Conservation (phyloP, 1,284 basidiomycete genomes). For the Wolfiporia cocos region DNA sequence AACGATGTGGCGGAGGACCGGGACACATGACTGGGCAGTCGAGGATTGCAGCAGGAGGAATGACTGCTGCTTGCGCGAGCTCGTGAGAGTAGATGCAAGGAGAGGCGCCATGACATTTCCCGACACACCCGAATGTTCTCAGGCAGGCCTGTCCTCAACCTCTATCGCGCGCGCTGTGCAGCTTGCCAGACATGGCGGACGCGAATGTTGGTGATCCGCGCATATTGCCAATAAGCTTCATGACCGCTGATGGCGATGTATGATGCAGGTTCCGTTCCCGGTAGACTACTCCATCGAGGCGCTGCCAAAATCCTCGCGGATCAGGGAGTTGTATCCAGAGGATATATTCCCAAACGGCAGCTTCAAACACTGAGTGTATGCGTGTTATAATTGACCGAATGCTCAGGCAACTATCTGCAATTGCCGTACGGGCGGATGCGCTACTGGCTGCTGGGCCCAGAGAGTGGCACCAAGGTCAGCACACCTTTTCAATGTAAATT, state of each 20-base stretch:
- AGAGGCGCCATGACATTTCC: conserved; percentile 27
- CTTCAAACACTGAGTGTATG: background rate
- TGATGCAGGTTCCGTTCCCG: conserved; percentile 14
- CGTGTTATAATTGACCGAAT: background rate
- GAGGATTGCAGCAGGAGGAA: conserved; percentile 64
- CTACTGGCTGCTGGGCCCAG: conserved; percentile 76
- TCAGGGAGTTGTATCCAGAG: conserved; percentile 23
- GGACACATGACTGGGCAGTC: conserved; percentile 52
- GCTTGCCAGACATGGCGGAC: background rate
- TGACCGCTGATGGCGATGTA: background rate
- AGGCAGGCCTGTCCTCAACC: conserved; percentile 5
- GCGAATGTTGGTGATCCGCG: background rate
- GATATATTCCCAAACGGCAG: conserved; percentile 23
- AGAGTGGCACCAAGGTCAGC: conserved; percentile 56
- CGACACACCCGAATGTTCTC: conserved; percentile 1
- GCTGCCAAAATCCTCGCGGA: conserved; percentile 14
- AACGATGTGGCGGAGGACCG: conserved; percentile 45
- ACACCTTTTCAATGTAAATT: background rate
- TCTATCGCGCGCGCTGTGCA: conserved; percentile 2
- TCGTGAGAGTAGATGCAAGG: conserved; percentile 30
- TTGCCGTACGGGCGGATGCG: conserved; percentile 34
- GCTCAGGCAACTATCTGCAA: conserved; percentile 20
- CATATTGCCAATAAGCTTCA: no score
- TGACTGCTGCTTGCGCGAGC: conserved; percentile 35
- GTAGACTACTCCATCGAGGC: conserved; percentile 23